These are phyloP conservation scores for Kernera saxatilis DNA, from an alignment of 345 rosid species.

Conservation along the genomic window DNA sequence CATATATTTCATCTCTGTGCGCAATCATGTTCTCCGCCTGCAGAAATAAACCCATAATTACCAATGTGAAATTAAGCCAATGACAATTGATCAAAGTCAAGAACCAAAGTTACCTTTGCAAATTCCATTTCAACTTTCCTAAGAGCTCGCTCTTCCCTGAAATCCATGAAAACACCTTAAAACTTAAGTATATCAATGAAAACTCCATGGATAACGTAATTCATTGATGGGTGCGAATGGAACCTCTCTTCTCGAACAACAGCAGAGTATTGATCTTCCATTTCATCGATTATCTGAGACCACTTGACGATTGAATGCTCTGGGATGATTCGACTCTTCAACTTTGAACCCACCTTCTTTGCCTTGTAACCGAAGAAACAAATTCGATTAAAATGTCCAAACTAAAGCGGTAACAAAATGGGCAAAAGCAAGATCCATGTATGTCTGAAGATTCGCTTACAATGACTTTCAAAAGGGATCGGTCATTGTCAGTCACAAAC, in stretches of 20 bases:
- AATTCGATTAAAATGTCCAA: not conserved
- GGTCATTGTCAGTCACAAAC: constrained; percentile 83
- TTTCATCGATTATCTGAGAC: constrained; percentile 76
- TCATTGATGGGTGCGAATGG: not conserved
- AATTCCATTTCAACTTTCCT: constrained; percentile 97
- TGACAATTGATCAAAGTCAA: not conserved
- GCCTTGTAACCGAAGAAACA: constrained; percentile 39
- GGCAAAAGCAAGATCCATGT: not conserved
- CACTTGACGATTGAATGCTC: constrained; percentile 87
- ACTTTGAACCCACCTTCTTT: constrained; percentile 83
- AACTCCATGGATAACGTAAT: not conserved
- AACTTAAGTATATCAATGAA: constrained; percentile 3
- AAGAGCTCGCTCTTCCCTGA: constrained; percentile 82
- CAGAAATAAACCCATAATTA: constrained; percentile 14
- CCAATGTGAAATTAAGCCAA: not conserved
- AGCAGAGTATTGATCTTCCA: constrained; percentile 75
- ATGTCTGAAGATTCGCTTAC: constrained; percentile 40
- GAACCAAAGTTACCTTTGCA: constrained; percentile 56
- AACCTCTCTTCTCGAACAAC: constrained; percentile 86
- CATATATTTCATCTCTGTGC: constrained; percentile 75
- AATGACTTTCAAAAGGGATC: constrained; percentile 86
- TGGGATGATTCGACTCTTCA: constrained; percentile 75
- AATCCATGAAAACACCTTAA: constrained; percentile 18
- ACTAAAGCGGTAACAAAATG: not conserved
- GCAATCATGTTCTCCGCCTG: constrained; percentile 94